Evolutionary conservation across 352 stramenopile genomes (phyloP).

Genomic region (Phytophthora podocarpi): DNA sequence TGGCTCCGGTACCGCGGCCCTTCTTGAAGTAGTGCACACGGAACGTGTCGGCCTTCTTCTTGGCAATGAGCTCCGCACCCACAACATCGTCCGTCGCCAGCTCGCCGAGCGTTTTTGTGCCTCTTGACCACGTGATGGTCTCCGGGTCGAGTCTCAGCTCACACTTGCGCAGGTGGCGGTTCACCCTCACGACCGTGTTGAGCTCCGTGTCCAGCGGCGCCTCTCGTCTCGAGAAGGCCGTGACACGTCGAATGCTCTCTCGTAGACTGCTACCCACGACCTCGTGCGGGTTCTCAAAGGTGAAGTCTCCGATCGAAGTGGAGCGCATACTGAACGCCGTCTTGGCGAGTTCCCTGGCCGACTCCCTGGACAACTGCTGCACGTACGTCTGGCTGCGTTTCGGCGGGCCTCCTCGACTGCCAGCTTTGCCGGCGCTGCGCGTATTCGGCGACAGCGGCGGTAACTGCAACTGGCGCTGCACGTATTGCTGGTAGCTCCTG

Average conservation of each 20-base stretch:
- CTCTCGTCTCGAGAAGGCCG: slow-evolving; percentile 81
- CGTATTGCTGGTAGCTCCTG: slow-evolving; percentile 65
- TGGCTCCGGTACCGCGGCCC: slow-evolving; percentile 57
- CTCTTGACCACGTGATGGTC: slow-evolving; percentile 60
- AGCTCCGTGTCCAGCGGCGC: slow-evolving; percentile 69
- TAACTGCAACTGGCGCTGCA: slow-evolving; percentile 70
- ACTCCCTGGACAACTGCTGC: slow-evolving; percentile 53
- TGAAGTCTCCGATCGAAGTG: slow-evolving; percentile 76
- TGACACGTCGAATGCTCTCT: slow-evolving; percentile 82
- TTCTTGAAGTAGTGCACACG: slow-evolving; percentile 84
- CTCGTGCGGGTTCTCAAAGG: slow-evolving; percentile 70
- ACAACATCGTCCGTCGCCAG: slow-evolving; percentile 82
- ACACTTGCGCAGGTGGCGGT: slow-evolving; percentile 52
- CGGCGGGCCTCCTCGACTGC: slow-evolving; percentile 11
- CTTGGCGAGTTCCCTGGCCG: slow-evolving; percentile 70
- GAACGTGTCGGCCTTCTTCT: slow-evolving; percentile 48
- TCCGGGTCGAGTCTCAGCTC: slow-evolving; percentile 71
- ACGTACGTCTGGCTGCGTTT: slow-evolving; percentile 44
- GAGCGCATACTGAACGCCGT: slow-evolving; percentile 71
- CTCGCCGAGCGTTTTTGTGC: slow-evolving; percentile 48
- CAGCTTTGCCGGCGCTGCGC: slow-evolving; percentile 29
- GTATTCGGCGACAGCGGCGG: slow-evolving; percentile 48
- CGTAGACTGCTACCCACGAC: slow-evolving; percentile 52
- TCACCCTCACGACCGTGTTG: slow-evolving; percentile 43
- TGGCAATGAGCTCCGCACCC: slow-evolving; percentile 48